These are phyloP conservation scores for Fusarium sublunatum DNA, from an alignment of 2,329 filamentous ascomycete species.

Conservation along the genomic window DNA sequence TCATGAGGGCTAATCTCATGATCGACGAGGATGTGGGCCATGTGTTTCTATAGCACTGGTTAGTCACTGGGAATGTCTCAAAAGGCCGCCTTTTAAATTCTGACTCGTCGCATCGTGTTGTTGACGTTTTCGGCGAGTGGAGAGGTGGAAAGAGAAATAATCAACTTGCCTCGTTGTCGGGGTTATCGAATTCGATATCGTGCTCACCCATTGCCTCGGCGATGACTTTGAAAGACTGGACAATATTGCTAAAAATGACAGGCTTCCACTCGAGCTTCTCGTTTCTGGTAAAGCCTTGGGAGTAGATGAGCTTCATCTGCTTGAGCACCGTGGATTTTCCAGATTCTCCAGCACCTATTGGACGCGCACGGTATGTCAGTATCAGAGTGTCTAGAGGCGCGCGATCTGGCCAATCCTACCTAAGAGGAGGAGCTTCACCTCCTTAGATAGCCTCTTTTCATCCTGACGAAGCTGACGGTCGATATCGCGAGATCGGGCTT, in stretches of 20 bases:
- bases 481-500: conserved; percentile 76
- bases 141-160: conserved; percentile 4
- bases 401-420: conserved; percentile 63
- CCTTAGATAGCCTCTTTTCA: conserved; percentile 85
- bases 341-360: conserved; percentile 85
- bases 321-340: conserved; percentile 96
- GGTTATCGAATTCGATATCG: conserved; percentile 79
- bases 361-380: conserved; percentile 29
- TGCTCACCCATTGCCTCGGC: conserved; percentile 92
- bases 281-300: conserved; percentile 87
- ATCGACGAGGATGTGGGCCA: conserved; percentile 80
- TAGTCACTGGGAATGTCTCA: conserved; percentile 49
- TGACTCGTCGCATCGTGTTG: background rate
- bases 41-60: conserved; percentile 72
- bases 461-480: conserved; percentile 87
- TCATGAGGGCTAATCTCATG: conserved; percentile 87
- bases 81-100: conserved; percentile 8
- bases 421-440: conserved; percentile 93
- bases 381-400: background rate
- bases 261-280: conserved; percentile 95
- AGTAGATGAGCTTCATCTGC: conserved; percentile 98
- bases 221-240: conserved; percentile 91
- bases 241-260: conserved; percentile 94
- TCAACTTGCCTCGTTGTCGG: conserved; percentile 78
- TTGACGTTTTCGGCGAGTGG: background rate